Percentiles rank a stretch among this genome's conserved stretches.
Conservation (phyloP, 1,139 yeast species). For the Debaryomyces singareniensis region DNA sequence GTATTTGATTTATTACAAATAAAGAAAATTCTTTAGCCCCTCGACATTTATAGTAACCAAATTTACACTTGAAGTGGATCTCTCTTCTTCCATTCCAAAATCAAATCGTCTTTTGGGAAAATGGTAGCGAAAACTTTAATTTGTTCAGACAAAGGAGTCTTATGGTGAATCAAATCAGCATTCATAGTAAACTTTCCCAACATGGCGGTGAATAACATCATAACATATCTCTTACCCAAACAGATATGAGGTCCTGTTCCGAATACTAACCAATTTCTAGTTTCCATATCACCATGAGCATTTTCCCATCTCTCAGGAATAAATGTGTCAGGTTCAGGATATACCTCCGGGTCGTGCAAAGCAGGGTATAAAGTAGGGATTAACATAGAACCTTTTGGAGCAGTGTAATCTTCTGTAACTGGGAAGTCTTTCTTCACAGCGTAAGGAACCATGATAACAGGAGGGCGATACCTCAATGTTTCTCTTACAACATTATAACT, state of each 20-base stretch:
- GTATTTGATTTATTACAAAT: too few relatives aligned
- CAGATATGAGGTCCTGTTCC: slow-evolving; percentile 98
- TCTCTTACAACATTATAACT: slow-evolving; percentile 89
- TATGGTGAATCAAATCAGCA: slow-evolving; percentile 74
- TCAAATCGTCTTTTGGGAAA: slow-evolving; percentile 93
- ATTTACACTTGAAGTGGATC: too few relatives aligned
- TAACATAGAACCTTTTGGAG: slow-evolving; percentile 96
- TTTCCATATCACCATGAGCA: slow-evolving; percentile 46
- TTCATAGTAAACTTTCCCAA: slow-evolving; percentile 83
- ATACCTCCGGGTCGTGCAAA: slow-evolving; percentile 93
- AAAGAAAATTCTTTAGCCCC: too few relatives aligned
- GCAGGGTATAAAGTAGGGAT: slow-evolving; percentile 95
- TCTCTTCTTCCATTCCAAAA: slow-evolving; percentile 65
- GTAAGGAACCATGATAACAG: slow-evolving; percentile 96
- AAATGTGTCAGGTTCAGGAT: slow-evolving; percentile 87
- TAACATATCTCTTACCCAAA: slow-evolving; percentile 88
- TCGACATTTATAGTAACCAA: too few relatives aligned
- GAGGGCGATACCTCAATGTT: slow-evolving; percentile 91
- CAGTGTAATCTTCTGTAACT: slow-evolving; percentile 73
- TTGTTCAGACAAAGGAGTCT: slow-evolving; percentile 80
- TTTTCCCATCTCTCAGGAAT: slow-evolving; percentile 90
- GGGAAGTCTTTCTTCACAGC: slow-evolving; percentile 84
- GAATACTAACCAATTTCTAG: slow-evolving; percentile 91
- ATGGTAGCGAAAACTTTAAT: slow-evolving; percentile 96
- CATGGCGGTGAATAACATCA: slow-evolving; percentile 82